These are phyloP conservation scores for Closterium sp. DNA, from an alignment of 139 green algal genomes.

Conservation along the genomic window DNA sequence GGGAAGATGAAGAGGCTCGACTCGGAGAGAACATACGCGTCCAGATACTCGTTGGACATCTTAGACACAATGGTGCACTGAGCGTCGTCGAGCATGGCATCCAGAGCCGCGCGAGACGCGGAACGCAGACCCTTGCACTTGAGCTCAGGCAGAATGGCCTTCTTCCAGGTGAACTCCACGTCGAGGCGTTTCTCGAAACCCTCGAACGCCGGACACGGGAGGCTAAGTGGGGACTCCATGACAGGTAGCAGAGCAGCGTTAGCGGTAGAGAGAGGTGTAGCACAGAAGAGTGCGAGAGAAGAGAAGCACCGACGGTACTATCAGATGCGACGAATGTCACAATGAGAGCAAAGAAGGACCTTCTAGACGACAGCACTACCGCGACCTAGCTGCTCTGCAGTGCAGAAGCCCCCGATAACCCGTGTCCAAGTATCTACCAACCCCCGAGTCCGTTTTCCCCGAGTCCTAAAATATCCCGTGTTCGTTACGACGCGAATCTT, in stretches of 20 bases:
- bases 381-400: no score
- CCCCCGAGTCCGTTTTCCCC: no score
- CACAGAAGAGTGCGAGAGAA: not conserved
- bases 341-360: no score
- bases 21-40: conserved; percentile 98
- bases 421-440: no score
- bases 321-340: no score
- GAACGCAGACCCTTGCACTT: conserved; percentile 31
- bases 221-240: not conserved
- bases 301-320: no score
- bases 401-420: no score
- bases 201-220: conserved; percentile 47
- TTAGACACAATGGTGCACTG: conserved; percentile 91
- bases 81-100: conserved; percentile 62
- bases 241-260: not conserved
- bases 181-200: conserved; percentile 54
- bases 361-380: no score
- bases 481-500: no score
- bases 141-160: not conserved
- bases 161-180: conserved; percentile 36
- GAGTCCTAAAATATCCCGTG: no score
- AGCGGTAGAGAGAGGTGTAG: not conserved
- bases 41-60: conserved; percentile 73
- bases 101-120: conserved; percentile 35
- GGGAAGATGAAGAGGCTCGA: conserved; percentile 94